These are phyloP conservation scores for Blastobotrys raffinosifermentans DNA, from an alignment of 1,139 yeast genomes.

Conservation along the genomic window DNA sequence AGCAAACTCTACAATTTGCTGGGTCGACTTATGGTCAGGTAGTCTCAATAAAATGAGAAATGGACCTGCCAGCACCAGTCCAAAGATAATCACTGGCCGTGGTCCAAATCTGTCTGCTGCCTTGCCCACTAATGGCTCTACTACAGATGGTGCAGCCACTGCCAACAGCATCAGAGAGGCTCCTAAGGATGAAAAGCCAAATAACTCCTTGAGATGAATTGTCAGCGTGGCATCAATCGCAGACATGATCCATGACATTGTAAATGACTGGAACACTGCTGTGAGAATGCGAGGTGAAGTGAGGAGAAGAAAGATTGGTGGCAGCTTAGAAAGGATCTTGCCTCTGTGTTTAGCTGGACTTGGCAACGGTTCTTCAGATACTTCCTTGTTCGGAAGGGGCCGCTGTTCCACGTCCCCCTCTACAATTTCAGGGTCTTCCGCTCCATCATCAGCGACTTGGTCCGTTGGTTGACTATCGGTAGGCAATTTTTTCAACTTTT, in stretches of 20 bases:
- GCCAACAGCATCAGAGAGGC: slow-evolving; percentile 33
- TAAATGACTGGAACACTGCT: slow-evolving; percentile 24
- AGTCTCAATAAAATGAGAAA: slow-evolving; percentile 28
- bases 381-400: slow-evolving; percentile 6
- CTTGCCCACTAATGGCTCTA: slow-evolving; percentile 32
- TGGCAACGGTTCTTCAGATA: too few relatives aligned
- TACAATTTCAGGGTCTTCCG: slow-evolving; percentile 3
- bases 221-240: slow-evolving; percentile 34
- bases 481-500: slow-evolving; percentile 4
- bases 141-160: slow-evolving; percentile 28
- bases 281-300: slow-evolving; percentile 23
- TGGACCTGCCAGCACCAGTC: slow-evolving; percentile 25
- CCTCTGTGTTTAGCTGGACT: neutral
- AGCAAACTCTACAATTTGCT: slow-evolving; percentile 28
- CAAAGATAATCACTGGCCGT: slow-evolving; percentile 24
- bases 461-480: slow-evolving; percentile 1
- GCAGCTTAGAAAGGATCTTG: slow-evolving; percentile 13
- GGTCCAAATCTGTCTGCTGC: slow-evolving; percentile 30
- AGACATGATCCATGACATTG: slow-evolving; percentile 30
- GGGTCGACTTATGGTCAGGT: slow-evolving; percentile 24
- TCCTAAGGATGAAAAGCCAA: slow-evolving; percentile 28
- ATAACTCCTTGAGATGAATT: slow-evolving; percentile 28
- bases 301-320: slow-evolving; percentile 20
- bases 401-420: slow-evolving; percentile 1
- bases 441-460: too few relatives aligned